Base-by-base conservation (phyloP, 2,329 filamentous ascomycete species). In the Penicillium expansum region DNA sequence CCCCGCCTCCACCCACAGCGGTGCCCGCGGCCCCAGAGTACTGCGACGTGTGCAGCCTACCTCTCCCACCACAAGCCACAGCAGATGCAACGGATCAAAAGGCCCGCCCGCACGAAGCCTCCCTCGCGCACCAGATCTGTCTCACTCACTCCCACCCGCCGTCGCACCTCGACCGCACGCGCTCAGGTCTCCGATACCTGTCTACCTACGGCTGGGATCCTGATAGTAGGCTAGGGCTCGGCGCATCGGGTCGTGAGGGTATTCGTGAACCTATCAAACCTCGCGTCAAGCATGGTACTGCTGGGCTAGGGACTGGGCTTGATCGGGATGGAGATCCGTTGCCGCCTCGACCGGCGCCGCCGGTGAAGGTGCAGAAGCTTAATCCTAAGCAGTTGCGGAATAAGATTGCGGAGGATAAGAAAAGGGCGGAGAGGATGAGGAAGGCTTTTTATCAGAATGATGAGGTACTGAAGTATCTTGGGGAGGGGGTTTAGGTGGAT, bases 381-480 rank as follows among this genome's bases (percentile, higher is more conserved):
- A 87, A 88, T 72, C 87, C 88, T n/a, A 90, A 87, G 65, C 84
- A 89, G 72, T 79, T 87, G 38, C 82, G 85, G 65, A 86, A 84
- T 70, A 74, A 82, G 68, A 85, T 84, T 3, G 75, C 79, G 42
- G 83, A 86, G 60, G 85, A 87, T 56, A 87, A 80, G 74, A 85
- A 77, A 70, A 86, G 80, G 59, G 80, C 82, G 18, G 83, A 89
- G 58, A 85, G 76, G 66, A 71, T 96, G 57, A 82, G 86, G 62
- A 80, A 85, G 64, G 81, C 90, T 75, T 88, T 96, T 60, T 93
- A 90, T 73, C 82, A 84, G 20, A 86, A 84, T 62, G 83, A 89
- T n/a, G 88, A 93, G 62, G 77, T 95, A 53, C 85, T 92, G 66
- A 85, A 81, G 68, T 94, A 95, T 70, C 74, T 95, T 18, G 83